Evolutionary conservation across 345 rosid genomes (phyloP).

Genomic region (Anacardium occidentale): DNA sequence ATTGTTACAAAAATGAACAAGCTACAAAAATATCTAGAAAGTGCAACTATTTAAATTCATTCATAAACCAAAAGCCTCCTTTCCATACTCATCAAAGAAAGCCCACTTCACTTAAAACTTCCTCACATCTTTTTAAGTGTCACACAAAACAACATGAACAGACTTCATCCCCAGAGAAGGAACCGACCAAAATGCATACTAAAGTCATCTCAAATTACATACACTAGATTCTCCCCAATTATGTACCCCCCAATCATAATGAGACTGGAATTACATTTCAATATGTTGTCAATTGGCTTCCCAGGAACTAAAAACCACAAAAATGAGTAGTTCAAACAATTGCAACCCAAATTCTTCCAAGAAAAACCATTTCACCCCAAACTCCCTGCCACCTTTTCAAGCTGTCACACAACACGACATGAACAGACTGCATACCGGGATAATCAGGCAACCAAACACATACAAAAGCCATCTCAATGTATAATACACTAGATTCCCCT

Average conservation of each 20-base stretch:
- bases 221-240: no score
- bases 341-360: not conserved
- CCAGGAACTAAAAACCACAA: constrained; percentile 5
- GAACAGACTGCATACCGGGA: constrained; percentile 85
- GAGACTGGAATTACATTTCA: no score
- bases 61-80: not conserved
- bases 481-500: no score
- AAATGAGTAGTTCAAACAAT: not conserved
- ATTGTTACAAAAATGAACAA: no score
- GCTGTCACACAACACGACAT: constrained; percentile 72
- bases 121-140: constrained; percentile 84
- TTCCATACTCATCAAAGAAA: not conserved
- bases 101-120: constrained; percentile 44
- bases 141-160: constrained; percentile 73
- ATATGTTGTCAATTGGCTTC: no score
- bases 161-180: constrained; percentile 93
- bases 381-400: constrained; percentile 78
- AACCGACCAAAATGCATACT: constrained; percentile 61
- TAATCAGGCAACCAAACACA: constrained; percentile 88
- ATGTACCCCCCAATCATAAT: no score
- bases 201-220: no score
- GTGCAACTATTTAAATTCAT: not conserved
- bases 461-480: constrained; percentile 39
- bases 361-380: constrained; percentile 42
- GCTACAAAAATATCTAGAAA: no score